Conservation (phyloP, 148 eudicot genomes). For the Diospyros kaki region DNA sequence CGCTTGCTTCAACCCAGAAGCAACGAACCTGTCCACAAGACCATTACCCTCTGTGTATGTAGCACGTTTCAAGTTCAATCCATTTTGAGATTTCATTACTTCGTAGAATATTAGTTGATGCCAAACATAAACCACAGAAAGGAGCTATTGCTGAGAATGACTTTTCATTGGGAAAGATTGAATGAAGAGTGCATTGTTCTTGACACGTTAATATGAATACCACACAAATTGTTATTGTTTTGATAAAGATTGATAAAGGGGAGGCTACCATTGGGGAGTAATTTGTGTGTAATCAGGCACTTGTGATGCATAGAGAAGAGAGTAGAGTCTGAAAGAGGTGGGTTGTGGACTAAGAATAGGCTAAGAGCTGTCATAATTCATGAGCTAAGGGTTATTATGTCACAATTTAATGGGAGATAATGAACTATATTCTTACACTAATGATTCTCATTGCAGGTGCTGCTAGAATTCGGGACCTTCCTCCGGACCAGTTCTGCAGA, state of each 20-base stretch:
- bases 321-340: background rate
- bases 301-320: background rate
- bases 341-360: background rate
- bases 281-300: background rate
- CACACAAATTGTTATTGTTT: background rate
- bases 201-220: background rate
- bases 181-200: background rate
- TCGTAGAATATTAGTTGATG: background rate
- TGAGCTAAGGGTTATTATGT: background rate
- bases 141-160: background rate
- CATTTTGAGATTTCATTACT: background rate
- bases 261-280: background rate
- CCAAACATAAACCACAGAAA: background rate
- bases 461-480: slow-evolving; percentile 49
- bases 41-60: background rate
- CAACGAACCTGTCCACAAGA: background rate
- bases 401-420: background rate
- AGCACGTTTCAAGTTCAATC: background rate
- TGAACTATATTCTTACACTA: background rate
- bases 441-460: slow-evolving; percentile 47
- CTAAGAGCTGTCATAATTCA: background rate
- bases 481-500: slow-evolving; percentile 67
- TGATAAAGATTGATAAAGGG: slow-evolving; percentile 1
- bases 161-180: background rate
- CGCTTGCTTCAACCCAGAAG: background rate